Base-by-base conservation (phyloP, 257 asterid genomes). In the Gentiana straminea region DNA sequence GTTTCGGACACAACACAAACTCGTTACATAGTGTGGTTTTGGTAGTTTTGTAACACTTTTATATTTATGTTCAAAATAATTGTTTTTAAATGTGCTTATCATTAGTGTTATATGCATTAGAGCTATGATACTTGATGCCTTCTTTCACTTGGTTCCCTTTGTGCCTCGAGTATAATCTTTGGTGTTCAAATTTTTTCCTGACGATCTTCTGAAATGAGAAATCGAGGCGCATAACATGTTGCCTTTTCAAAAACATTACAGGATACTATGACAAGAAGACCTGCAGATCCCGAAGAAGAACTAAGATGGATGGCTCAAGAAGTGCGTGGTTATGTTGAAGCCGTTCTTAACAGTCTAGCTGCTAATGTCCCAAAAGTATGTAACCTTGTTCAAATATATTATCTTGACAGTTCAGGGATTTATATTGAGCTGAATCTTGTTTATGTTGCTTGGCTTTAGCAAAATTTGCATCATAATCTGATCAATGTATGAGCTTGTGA, bases 231-330 rank as follows among this genome's bases (percentile, higher is more conserved):
- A 7, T 8, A 44, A 47, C 38, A 44, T 15, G 33, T 45, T 33
- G 38, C 13, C 47, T 37, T 70, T 59, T 52, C 54, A 53, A 53
- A 52, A 49, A 36, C 35, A 52, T 68, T 74, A 24, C 24, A 88
- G 97, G 97, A 85, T 55, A 79, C 97, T 54, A 81, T 82, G 95
- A 60, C 79, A 49, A 78, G 97, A 79, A 75, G 81, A 81, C 97
- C 95, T 37, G 95, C 77, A 24, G 94, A 88, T 71, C 96, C 96
- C 2, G 96, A 88, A 71, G 96, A 88, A 73, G 96, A 88, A 68
- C 96, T 88, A 64, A 83, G 96, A 60, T 88, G 96, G 96, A 88
- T 88, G 94, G 74, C 96, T 74, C 96, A 88, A 66, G 96, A 88
- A 84, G 96, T 88, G 67, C 94, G 96, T 35, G 96, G 96, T 61